Conservation (phyloP, 2,329 filamentous ascomycete genomes). For the Fusarium coffeatum region DNA sequence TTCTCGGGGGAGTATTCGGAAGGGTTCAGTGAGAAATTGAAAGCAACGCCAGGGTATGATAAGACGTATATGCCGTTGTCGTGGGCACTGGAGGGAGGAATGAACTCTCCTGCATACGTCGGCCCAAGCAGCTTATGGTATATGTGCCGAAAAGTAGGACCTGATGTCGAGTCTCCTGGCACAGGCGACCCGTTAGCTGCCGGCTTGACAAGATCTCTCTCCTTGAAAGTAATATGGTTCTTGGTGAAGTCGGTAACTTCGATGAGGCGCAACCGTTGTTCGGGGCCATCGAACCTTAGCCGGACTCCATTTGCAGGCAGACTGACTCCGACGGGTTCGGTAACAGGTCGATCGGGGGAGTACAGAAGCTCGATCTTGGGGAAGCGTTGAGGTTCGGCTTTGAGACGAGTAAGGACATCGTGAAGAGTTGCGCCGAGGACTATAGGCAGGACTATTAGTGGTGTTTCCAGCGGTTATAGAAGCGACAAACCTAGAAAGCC, state of each 20-base stretch:
- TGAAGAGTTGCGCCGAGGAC: slow-evolving; percentile 92
- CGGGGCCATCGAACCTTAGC: slow-evolving; percentile 90
- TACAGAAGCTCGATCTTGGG: slow-evolving; percentile 86
- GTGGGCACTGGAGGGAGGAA: slow-evolving; percentile 69
- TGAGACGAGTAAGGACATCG: slow-evolving; percentile 87
- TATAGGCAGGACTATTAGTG: slow-evolving; percentile 52
- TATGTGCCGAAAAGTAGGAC: slow-evolving; percentile 86
- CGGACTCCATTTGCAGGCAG: slow-evolving; percentile 89
- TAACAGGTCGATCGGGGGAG: slow-evolving; percentile 78
- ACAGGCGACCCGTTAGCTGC: slow-evolving; percentile 52
- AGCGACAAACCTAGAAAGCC: slow-evolving; percentile 66
- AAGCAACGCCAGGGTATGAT: slow-evolving; percentile 94
- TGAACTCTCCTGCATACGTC: slow-evolving; percentile 93
- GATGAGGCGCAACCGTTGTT: slow-evolving; percentile 90
- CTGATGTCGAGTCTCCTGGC: slow-evolving; percentile 54
- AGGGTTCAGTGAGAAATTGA: slow-evolving; percentile 83
- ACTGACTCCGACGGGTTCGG: slow-evolving; percentile 77
- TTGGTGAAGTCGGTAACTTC: slow-evolving; percentile 92
- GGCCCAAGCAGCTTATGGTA: slow-evolving; percentile 95
- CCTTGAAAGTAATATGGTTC: slow-evolving; percentile 83
- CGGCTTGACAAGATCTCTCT: slow-evolving; percentile 80
- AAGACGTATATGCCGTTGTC: slow-evolving; percentile 83
- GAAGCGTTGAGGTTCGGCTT: slow-evolving; percentile 85
- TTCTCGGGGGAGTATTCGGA: slow-evolving; percentile 79
- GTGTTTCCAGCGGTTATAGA: neutral